Percentiles rank a stretch among this genome's conserved stretches.
Conservation (phyloP, 257 asterid species). For the Haberlea rhodopensis region DNA sequence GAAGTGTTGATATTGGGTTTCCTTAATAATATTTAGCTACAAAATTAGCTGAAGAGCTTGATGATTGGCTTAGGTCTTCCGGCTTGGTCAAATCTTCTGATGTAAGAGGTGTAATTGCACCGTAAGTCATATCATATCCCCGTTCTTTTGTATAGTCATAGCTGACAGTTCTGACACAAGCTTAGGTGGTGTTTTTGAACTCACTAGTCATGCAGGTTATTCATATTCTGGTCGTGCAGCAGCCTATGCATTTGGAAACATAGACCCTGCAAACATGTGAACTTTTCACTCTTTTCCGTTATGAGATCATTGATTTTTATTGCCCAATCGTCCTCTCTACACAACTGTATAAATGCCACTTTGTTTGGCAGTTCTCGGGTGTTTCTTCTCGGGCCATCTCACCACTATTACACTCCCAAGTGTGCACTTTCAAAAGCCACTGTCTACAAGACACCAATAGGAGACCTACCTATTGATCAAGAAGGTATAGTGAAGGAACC, state of each 20-base stretch:
- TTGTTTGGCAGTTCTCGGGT: conserved; percentile 71
- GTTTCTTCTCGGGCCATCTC: conserved; percentile 98
- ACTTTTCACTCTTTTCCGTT: conserved; percentile 20
- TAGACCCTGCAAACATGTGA: conserved; percentile 78
- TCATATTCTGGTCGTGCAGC: conserved; percentile 98
- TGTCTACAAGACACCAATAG: conserved; percentile 84
- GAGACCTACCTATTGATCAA: conserved; percentile 84
- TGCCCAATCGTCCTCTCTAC: conserved; percentile 4
- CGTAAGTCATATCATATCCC: conserved; percentile 56
- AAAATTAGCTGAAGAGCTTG: conserved; percentile 72
- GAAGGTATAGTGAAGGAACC: conserved; percentile 52
- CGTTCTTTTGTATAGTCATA: neutral
- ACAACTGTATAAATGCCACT: conserved; percentile 8
- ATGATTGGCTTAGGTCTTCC: conserved; percentile 71
- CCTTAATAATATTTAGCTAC: conserved; percentile 44
- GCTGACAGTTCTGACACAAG: conserved; percentile 22
- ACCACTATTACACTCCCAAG: conserved; percentile 83
- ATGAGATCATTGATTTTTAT: neutral
- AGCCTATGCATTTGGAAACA: conserved; percentile 94
- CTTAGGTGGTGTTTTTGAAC: conserved; percentile 27
- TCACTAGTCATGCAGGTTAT: conserved; percentile 95
- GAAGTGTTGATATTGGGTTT: conserved; percentile 23
- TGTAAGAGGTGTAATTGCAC: conserved; percentile 97
- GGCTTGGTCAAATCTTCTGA: conserved; percentile 69
- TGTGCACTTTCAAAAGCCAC: conserved; percentile 92